Base-by-base conservation (phyloP, 768 basidiomycete genomes). In the Leccinum longicurvipes region DNA sequence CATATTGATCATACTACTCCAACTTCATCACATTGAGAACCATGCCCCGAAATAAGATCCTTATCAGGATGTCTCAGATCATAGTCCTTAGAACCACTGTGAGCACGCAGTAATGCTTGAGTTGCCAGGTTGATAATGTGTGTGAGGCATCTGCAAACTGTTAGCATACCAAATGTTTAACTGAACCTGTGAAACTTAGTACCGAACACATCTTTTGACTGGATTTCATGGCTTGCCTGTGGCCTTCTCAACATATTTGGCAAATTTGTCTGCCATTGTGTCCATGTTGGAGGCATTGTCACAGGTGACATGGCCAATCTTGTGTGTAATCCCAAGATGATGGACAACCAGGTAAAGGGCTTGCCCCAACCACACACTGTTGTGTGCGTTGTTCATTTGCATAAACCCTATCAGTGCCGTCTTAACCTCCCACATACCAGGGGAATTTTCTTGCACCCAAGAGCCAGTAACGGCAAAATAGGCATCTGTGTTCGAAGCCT, bases 41-140 rank as follows among this genome's bases (percentile, higher is more conserved):
- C 17, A 3, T 2, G 2, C 11, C 3, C 1, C 1, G 12, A 6
- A 19, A 52, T 46, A 1, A 52, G 10, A 25, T 52, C 29, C 2
- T 2, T 1, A 1, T 52, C 4, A 6, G 51, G 42, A 2, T 24
- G 4, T 23, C 31, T 8, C 0, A 23, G 29, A 9, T 52, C 5
- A 3, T 31, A 52, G 3, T 31, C 11, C 29, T 52, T 31, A 11
- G 23, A 52, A 0, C 31, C 0, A 32, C 51, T 52, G 3, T 52
- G 21, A 1, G 17, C 7, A 5, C 1, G 0, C 1, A 52, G n/a
- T 1, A 52, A 19, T 0, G 29, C 51, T 9, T 52, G 51, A 11
- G 42, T 52, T 0, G 29, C 51, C 4, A 51, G 17, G 17, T 58
- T 58, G 15, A 58, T 2, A 5, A 58, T 50, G 23, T 58, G 53